Evolutionary conservation across 2,329 filamentous ascomycete genomes (phyloP), one percentile per base, ranked within the genome.

Genomic region (Chaetomium globosum): DNA sequence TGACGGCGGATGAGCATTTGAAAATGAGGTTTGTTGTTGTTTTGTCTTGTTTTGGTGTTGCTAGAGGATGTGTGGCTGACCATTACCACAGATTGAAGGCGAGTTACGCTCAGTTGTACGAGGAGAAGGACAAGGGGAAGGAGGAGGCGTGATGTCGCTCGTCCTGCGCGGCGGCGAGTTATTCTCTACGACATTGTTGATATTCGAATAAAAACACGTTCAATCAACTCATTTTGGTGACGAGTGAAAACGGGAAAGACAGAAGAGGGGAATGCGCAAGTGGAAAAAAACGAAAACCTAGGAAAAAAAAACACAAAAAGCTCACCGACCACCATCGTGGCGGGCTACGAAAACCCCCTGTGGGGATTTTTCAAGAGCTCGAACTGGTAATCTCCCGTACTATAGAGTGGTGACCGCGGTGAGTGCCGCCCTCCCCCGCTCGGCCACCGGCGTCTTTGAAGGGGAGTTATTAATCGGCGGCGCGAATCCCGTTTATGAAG

Each of bases 1-100:
- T 89, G 73, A 89, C 87, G 1, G 87, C 87, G 1, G 80, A 84
- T 69, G 85, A 89, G 73, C 87, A 90, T 74, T 74, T 90, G 64
- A 80, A 83, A 69, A 86, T 86, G 80, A 79, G 87, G 71, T 72
- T 61, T 28, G 68, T 67, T 52, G 5, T 31, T 16, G 26, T 43
- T 16, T 48, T n/a, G 5, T 16, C 52, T 31, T 48, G 7, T 4
- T n/a, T 30, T 48, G 21, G 3, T 23, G 46, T 5, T 16, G 36
- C 16, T 39, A 39, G n/a, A 23, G 12, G 48, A 10, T 5, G 5
- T 19, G 16, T 19, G 62, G 28, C 63, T 67, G 36, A 69, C 58
- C 9, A 5, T 28, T 28, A 26, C 28, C 1, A 23, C 61, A 71
- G 70, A 62, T 75, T 90, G 60, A 82, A 78, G 67, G 86, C 82